Evolutionary conservation across 768 basidiomycete genomes (phyloP).

Genomic region (Tulasnella sp.): DNA sequence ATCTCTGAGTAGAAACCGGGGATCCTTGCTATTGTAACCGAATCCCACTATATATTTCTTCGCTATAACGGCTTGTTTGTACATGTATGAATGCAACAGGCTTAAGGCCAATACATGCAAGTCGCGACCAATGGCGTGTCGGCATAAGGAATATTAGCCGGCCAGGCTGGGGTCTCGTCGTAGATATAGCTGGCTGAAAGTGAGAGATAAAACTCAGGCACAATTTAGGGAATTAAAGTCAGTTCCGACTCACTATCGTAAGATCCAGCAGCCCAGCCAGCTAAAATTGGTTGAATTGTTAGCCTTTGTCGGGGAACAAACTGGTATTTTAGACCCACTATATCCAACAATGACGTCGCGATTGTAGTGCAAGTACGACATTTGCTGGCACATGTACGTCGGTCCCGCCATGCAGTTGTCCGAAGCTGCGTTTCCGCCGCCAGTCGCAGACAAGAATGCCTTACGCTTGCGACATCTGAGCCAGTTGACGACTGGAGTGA

Average conservation of each 20-base stretch:
- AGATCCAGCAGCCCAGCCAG: slow-evolving; percentile 29
- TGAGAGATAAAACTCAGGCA: background rate
- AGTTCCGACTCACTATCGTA: background rate
- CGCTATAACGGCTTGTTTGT: background rate
- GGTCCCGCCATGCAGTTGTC: background rate
- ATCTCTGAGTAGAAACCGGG: no score
- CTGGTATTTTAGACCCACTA: background rate
- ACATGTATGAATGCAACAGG: background rate
- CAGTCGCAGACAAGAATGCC: slow-evolving; percentile 28
- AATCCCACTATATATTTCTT: background rate
- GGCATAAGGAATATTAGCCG: background rate
- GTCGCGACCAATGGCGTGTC: slow-evolving; percentile 6
- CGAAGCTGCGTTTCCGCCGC: slow-evolving; percentile 12
- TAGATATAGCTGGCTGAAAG: slow-evolving; percentile 18
- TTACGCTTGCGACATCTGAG: slow-evolving; percentile 20
- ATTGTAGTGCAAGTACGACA: slow-evolving; percentile 12
- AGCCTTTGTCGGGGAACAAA: background rate
- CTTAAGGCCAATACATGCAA: slow-evolving; percentile 13
- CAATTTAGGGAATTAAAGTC: background rate
- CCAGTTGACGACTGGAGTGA: slow-evolving; percentile 23
- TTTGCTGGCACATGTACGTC: slow-evolving; percentile 28
- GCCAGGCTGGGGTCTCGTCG: slow-evolving; percentile 26
- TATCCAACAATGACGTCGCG: slow-evolving; percentile 32
- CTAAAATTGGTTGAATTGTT: background rate
- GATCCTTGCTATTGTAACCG: background rate